Conservation (phyloP, 805 yeast genomes). For the Lipomyces oligophaga region DNA sequence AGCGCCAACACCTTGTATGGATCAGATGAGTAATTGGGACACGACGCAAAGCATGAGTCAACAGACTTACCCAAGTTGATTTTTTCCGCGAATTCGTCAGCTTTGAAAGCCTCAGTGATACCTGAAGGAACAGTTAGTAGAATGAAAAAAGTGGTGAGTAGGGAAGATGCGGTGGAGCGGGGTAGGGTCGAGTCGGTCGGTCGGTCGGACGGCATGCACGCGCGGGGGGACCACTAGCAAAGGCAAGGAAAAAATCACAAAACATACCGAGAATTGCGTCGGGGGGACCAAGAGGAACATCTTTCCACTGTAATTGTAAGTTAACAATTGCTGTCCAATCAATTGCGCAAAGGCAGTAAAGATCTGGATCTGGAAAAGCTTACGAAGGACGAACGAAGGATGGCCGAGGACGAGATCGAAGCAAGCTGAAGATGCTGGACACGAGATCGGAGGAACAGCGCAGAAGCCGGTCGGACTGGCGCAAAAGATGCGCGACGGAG, state of each 20-base stretch:
- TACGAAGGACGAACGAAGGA: background rate
- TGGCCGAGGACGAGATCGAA: background rate
- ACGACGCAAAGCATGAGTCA: background rate
- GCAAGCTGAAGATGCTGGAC: constrained; percentile 2
- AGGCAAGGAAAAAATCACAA: background rate
- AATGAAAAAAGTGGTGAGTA: background rate
- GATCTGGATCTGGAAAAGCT: background rate
- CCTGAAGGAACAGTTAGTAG: constrained; percentile 45
- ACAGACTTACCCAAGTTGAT: constrained; percentile 50
- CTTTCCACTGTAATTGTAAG: constrained; percentile 33
- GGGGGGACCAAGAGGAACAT: constrained; percentile 62
- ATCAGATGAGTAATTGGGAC: background rate
- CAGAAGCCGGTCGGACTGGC: constrained; percentile 1
- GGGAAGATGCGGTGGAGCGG: background rate
- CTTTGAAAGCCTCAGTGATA: constrained; percentile 66
- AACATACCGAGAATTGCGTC: constrained; percentile 64
- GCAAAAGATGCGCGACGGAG: constrained; percentile 6
- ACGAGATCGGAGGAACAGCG: too few species aligned
- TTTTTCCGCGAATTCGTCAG: constrained; percentile 51
- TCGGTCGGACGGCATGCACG: background rate
- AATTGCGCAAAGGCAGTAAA: background rate
- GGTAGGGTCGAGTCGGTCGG: too few species aligned
- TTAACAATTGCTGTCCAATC: too few species aligned
- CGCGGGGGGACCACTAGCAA: background rate
- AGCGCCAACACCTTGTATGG: constrained; percentile 60